phyloP scores from a whole-genome alignment of 306 rosid genomes.

The Mimosa bimucronata region DNA sequence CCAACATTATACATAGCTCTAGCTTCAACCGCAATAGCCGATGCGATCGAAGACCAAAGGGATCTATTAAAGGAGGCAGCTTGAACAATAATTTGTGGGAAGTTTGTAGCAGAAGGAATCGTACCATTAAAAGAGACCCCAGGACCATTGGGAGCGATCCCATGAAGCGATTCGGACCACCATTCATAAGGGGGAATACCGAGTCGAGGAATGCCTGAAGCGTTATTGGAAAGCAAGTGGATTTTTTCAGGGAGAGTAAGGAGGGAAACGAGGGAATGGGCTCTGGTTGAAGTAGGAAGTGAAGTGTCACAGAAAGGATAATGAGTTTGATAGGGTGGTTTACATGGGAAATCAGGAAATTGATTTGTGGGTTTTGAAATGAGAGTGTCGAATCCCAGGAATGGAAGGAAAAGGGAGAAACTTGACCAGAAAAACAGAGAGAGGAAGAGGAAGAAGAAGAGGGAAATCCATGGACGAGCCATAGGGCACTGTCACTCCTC shows the following conservation, averaged over 20 bases:
- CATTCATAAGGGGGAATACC: slow-evolving; percentile 77
- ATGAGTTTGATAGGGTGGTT: slow-evolving; percentile 45
- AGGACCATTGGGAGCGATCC: slow-evolving; percentile 82
- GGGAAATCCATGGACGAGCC: background rate
- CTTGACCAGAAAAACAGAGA: background rate
- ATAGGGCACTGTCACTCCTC: background rate
- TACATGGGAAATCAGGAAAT: slow-evolving; percentile 57
- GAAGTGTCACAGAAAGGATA: slow-evolving; percentile 74
- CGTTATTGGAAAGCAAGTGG: slow-evolving; percentile 64
- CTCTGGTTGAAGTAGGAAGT: slow-evolving; percentile 54
- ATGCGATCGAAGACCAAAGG: slow-evolving; percentile 60
- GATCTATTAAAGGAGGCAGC: slow-evolving; percentile 76
- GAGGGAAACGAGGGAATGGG: slow-evolving; percentile 59
- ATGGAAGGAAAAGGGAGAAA: background rate
- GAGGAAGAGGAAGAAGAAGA: background rate
- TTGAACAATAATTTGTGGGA: slow-evolving; percentile 77
- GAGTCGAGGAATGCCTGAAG: slow-evolving; percentile 64
- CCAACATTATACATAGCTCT: slow-evolving; percentile 85
- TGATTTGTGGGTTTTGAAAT: slow-evolving; percentile 23
- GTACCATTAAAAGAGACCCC: slow-evolving; percentile 77
- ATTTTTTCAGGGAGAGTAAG: slow-evolving; percentile 80
- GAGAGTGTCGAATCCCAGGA: too few species aligned
- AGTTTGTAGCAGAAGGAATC: slow-evolving; percentile 63
- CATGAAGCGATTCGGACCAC: slow-evolving; percentile 97
- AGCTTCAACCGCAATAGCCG: slow-evolving; percentile 80